phyloP scores from a whole-genome alignment of 2,329 filamentous ascomycete species.

The Diaporthe amygdali region DNA sequence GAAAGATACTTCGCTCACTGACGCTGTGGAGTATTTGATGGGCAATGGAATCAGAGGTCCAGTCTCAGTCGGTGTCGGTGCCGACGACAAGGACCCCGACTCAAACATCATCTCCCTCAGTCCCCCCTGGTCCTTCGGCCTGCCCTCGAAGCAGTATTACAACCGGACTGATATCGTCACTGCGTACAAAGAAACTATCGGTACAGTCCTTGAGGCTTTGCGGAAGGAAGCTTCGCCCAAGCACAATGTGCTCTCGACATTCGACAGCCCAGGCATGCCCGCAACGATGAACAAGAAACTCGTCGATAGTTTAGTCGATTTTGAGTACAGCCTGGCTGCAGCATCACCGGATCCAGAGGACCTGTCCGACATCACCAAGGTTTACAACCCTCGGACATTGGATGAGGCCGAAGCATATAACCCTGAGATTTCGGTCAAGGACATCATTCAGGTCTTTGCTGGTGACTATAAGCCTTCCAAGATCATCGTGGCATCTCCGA shows the following conservation, averaged over 20 bases:
- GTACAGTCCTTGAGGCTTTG: conserved; percentile 39
- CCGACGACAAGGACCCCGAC: conserved; percentile 50
- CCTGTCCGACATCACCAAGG: conserved; percentile 25
- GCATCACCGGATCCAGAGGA: conserved; percentile 27
- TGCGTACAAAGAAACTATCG: conserved; percentile 54
- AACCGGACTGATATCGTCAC: conserved; percentile 56
- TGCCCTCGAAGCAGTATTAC: conserved; percentile 68
- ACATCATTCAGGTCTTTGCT: conserved; percentile 25
- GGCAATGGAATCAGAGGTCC: conserved; percentile 38
- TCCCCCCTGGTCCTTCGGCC: conserved; percentile 58
- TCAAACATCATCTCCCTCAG: conserved; percentile 42
- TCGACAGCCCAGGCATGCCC: conserved; percentile 32
- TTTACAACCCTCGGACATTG: conserved; percentile 24
- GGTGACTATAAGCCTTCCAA: conserved; percentile 21
- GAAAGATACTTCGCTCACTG: conserved; percentile 28
- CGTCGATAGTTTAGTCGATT: conserved; percentile 31
- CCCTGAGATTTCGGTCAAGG: conserved; percentile 24
- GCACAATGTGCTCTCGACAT: conserved; percentile 25
- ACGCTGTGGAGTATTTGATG: conserved; percentile 51
- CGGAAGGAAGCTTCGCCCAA: conserved; percentile 4
- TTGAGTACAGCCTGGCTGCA: conserved; percentile 29
- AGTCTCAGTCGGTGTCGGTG: conserved; percentile 46
- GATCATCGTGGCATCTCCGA: conserved; percentile 40
- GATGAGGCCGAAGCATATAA: conserved; percentile 25
- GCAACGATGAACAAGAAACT: conserved; percentile 32